These are phyloP conservation scores for Larix kaempferi DNA, from an alignment of 75 land plant genomes.

Conservation along the genomic window DNA sequence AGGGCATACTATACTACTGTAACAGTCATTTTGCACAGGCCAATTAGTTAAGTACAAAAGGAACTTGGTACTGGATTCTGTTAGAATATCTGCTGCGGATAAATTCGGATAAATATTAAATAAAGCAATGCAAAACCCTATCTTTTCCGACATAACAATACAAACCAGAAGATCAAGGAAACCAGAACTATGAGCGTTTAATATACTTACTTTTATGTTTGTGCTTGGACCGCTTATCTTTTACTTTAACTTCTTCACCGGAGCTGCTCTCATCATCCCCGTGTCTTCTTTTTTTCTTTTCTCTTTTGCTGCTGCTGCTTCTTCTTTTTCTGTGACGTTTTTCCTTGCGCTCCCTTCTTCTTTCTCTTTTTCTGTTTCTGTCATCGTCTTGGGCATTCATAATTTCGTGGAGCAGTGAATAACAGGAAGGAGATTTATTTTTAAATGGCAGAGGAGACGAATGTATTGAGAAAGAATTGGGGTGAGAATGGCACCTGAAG, in stretches of 20 bases:
- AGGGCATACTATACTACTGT: neutral
- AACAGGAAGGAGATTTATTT: neutral
- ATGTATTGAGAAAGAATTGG: neutral
- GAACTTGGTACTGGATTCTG: too few relatives aligned
- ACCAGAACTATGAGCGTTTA: neutral
- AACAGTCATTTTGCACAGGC: neutral
- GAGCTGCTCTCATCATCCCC: neutral
- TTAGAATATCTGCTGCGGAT: neutral
- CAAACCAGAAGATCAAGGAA: neutral
- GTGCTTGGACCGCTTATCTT: neutral
- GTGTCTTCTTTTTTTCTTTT: neutral
- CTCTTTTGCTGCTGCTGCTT: neutral
- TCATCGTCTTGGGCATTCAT: neutral
- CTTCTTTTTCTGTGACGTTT: neutral
- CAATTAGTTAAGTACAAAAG: neutral
- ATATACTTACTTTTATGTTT: neutral
- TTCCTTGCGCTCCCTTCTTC: slow-evolving; percentile 3
- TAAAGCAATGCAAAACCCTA: too few relatives aligned
- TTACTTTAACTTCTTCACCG: neutral
- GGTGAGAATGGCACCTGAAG: neutral
- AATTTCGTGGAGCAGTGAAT: neutral
- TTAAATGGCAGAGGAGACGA: too few relatives aligned
- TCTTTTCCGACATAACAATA: neutral
- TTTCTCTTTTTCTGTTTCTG: slow-evolving; percentile 2
- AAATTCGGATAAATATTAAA: too few relatives aligned